Base-by-base conservation (phyloP, 257 asterid species). In the Rauvolfia tetraphylla region DNA sequence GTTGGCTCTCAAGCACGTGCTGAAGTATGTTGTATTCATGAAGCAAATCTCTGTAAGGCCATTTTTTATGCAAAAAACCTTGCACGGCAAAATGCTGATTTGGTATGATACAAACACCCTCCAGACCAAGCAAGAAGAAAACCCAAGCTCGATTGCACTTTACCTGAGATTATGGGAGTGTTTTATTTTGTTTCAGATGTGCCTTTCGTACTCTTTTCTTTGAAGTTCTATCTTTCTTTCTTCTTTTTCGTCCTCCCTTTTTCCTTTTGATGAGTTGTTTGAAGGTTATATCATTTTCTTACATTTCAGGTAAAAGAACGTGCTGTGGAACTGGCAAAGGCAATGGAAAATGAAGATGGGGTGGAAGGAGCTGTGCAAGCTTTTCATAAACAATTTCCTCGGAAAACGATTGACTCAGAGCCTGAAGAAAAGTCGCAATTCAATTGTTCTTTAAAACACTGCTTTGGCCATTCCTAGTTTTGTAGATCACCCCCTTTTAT, bases 281-380 rank as follows among this genome's bases (percentile, higher is more conserved):
- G 46, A 23, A 41, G 71, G 27, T 42, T 4, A 42, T 7, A 74
- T 59, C 44, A 2, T 20, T 14, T 61, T 31, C 29, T 14, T 51
- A 31, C 29, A 48, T 59, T 51, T 72, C 83, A 93, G 98, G 96
- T 93, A 46, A 92, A 93, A 83, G 81, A 85, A 72, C 81, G 81
- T 33, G 95, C 97, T 0, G 53, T 88, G n/a, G 92, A 92, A 71
- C 85, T 92, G 76, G 86, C 97, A 12, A 84, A 89, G 81, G 90
- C 97, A 48, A 92, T 93, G 98, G 93, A 92, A 75, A 83, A 84
- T 18, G 98, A 93, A 83, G 97, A 93, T 76, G 97, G 98, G 29
- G 98, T 89, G 53, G 27, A 83, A 0, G 97, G 98, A 20, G 98
- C 97, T 8, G 97, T 93, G 82, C 81, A 85, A 58, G 91, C 98